Evolutionary conservation across 169 alveolate genomes (phyloP).

Genomic region (Haemoproteus tartakovskyi): DNA sequence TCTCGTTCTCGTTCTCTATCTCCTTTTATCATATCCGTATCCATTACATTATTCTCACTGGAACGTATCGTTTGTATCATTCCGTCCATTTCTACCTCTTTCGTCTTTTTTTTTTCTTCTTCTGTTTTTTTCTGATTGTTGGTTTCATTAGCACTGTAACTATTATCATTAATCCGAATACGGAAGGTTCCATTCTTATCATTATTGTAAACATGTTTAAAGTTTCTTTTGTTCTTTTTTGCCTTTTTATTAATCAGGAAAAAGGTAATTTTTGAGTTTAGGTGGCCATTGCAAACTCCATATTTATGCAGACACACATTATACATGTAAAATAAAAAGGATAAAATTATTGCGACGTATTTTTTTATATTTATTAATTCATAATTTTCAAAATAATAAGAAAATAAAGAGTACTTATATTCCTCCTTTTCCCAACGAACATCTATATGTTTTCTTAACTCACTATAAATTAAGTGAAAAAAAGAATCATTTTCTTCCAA

Average conservation of each 20-base stretch:
- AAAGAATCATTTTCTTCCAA: slow-evolving; percentile 4
- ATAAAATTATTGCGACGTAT: slow-evolving; percentile 4
- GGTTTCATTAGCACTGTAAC: too few species aligned
- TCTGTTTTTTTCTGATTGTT: too few species aligned
- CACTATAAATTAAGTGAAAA: slow-evolving; percentile 27
- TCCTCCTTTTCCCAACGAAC: too few species aligned
- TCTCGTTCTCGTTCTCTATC: not conserved
- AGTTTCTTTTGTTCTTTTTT: slow-evolving; percentile 15
- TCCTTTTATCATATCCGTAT: too few species aligned
- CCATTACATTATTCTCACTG: too few species aligned
- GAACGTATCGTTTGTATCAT: too few species aligned
- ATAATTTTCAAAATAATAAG: not conserved
- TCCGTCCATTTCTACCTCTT: too few species aligned
- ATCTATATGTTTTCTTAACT: not conserved
- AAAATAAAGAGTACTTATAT: too few species aligned
- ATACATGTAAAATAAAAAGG: slow-evolving; percentile 47
- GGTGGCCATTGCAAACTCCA: slow-evolving; percentile 27
- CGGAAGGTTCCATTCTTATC: too few species aligned
- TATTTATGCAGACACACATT: slow-evolving; percentile 40
- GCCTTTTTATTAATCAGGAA: slow-evolving; percentile 34
- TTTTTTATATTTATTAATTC: slow-evolving; percentile 16
- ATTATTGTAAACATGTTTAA: slow-evolving; percentile 1
- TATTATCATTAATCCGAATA: too few species aligned
- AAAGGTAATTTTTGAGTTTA: slow-evolving; percentile 39
- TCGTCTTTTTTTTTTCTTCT: too few species aligned